Evolutionary conservation across 306 rosid species (phyloP).

Genomic region (Albizia julibrissin): DNA sequence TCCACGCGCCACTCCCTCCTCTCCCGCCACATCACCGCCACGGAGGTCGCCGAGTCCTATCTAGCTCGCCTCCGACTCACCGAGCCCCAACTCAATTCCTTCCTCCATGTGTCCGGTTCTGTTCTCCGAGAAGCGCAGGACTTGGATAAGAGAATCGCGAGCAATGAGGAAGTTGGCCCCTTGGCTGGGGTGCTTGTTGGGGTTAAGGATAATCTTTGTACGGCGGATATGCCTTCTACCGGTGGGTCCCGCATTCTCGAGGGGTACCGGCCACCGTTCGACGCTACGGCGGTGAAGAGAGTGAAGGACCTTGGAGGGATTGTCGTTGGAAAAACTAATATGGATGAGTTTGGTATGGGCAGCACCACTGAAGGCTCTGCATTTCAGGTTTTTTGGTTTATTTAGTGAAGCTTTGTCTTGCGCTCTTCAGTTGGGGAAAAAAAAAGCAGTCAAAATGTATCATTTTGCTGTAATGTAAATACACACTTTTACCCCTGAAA

Average conservation of each 20-base stretch:
- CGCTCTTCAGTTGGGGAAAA: neutral
- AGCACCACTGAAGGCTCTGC: constrained; percentile 96
- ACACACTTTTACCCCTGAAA: neutral
- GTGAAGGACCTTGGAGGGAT: constrained; percentile 77
- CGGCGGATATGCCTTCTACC: constrained; percentile 88
- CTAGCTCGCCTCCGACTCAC: constrained; percentile 70
- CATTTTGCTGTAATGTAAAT: neutral
- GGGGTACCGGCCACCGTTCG: constrained; percentile 81
- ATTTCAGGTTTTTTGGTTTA: constrained; percentile 63
- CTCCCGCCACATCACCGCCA: constrained; percentile 64
- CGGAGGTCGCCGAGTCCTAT: constrained; percentile 60
- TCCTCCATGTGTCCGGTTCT: constrained; percentile 72
- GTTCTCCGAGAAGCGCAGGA: constrained; percentile 54
- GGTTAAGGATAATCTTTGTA: constrained; percentile 92
- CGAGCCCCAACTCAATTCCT: constrained; percentile 76
- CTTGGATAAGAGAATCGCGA: constrained; percentile 54
- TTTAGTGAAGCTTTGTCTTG: neutral
- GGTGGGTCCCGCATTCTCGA: constrained; percentile 79
- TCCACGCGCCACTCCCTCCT: constrained; percentile 76
- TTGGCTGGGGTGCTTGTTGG: constrained; percentile 86
- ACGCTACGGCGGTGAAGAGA: constrained; percentile 82
- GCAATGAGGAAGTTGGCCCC: constrained; percentile 70
- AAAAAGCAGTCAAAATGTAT: neutral
- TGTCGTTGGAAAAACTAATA: constrained; percentile 88
- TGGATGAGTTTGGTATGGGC: constrained; percentile 99